Evolutionary conservation across 345 rosid genomes (phyloP).

Genomic region (Hibiscus syriacus): DNA sequence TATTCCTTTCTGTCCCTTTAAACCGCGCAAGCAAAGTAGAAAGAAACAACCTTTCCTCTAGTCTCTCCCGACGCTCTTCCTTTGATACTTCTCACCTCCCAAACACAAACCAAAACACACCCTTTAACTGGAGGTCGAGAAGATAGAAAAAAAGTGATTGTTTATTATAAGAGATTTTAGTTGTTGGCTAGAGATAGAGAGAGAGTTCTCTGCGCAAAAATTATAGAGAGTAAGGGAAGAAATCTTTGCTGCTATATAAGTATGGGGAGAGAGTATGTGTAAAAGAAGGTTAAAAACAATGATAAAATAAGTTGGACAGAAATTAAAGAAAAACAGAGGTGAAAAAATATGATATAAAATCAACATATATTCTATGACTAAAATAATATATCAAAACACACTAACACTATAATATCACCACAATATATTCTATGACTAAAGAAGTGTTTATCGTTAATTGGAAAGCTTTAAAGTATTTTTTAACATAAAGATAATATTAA

Average conservation of each 20-base stretch:
- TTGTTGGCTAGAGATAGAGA: neutral
- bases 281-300: neutral
- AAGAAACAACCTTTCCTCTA: neutral
- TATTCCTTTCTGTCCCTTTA: neutral
- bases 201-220: conserved; percentile 21
- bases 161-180: conserved; percentile 9
- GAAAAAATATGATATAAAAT: no score
- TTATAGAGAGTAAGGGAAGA: neutral
- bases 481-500: no score
- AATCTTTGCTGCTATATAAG: neutral
- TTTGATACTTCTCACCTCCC: neutral
- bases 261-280: neutral
- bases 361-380: no score
- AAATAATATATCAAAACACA: no score
- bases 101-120: neutral
- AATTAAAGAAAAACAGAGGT: no score
- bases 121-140: neutral
- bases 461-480: no score
- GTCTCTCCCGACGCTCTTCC: neutral
- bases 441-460: no score
- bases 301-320: no score
- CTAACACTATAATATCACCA: no score
- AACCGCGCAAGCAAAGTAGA: neutral
- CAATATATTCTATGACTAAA: no score
- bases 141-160: neutral